Evolutionary conservation across 1,284 basidiomycete species (phyloP).

Genomic region (Cystobasidiaceae sp.): DNA sequence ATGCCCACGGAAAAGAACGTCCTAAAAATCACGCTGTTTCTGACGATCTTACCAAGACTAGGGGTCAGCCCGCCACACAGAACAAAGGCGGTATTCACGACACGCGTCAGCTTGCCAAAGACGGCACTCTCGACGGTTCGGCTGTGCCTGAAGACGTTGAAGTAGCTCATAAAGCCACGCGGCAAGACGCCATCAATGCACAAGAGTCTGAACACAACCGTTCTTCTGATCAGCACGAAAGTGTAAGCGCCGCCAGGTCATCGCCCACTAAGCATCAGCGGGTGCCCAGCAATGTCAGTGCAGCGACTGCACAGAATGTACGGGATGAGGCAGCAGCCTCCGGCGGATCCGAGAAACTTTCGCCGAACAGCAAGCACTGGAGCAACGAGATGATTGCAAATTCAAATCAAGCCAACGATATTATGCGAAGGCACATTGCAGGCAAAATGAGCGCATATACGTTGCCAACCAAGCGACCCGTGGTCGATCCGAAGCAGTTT

Average conservation of each 20-base stretch:
- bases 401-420: constrained; percentile 13
- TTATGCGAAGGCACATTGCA: constrained; percentile 1
- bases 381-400: constrained; percentile 23
- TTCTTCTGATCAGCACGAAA: too few relatives aligned
- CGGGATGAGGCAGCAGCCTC: too few relatives aligned
- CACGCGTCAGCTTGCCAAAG: constrained; percentile 22
- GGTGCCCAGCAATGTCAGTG: too few relatives aligned
- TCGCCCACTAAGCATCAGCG: too few relatives aligned
- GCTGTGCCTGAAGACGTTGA: constrained; percentile 6
- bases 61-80: constrained; percentile 14
- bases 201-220: too few relatives aligned
- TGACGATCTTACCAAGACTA: constrained; percentile 21
- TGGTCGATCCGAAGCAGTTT: constrained; percentile 69
- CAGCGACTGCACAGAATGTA: too few relatives aligned
- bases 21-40: neutral
- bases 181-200: neutral
- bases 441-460: constrained; percentile 50
- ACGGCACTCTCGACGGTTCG: neutral
- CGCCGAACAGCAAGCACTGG: constrained; percentile 2
- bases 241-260: too few relatives aligned
- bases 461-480: constrained; percentile 62
- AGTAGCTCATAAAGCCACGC: neutral
- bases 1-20: neutral
- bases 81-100: constrained; percentile 26
- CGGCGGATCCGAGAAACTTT: neutral